Base-by-base conservation (phyloP, 2,329 filamentous ascomycete genomes). In the Alternaria arborescens region DNA sequence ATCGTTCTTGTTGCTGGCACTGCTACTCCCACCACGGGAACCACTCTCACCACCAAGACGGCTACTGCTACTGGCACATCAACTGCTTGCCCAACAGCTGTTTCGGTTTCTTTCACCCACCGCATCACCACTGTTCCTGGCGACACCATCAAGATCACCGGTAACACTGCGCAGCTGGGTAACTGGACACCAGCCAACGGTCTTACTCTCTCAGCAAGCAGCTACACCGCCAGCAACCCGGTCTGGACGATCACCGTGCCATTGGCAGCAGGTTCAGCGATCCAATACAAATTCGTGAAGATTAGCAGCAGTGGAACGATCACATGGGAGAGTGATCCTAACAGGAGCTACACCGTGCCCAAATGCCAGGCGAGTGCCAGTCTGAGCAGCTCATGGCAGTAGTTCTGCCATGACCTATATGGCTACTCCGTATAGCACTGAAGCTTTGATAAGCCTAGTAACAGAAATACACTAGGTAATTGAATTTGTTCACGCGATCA, bases 61-160 rank as follows among this genome's bases (percentile, higher is more conserved):
- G n/a, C 50, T 12, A 41, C 50, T 22, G 41, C 58, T 2, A 68
- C 69, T 4, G 60, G 62, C 12, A 41, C 57, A 4, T 48, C 48
- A 8, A 65, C 64, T 5, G 56, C 40, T 11, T 77, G 72, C 32
- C 72, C 75, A 2, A 66, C 70, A 1, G 36, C 71, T 1, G 72
- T 78, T 6, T 64, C 73, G 0, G 79, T 85, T 1, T 73, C 75
- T 5, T 85, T 86, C 70, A 75, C 78, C 28, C 77, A 84, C 14
- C 80, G 82, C 52, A 80, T 82, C 5, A 72, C 73, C 1, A 86
- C 83, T 1, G 81, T 79, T 44, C 81, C 72, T 46, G 84, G 84
- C 20, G 83, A 86, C 59, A 83, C 82, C 30, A 70, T 86, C 38
- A 81, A 80, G 50, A 71, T 85, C 4, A 68, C 78, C 0, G 84